A percentile compares a stretch with the other conserved stretches of the same genome.
Evolutionary conservation across 1,139 yeast genomes (phyloP).

Genomic region (Pichia sp.): DNA sequence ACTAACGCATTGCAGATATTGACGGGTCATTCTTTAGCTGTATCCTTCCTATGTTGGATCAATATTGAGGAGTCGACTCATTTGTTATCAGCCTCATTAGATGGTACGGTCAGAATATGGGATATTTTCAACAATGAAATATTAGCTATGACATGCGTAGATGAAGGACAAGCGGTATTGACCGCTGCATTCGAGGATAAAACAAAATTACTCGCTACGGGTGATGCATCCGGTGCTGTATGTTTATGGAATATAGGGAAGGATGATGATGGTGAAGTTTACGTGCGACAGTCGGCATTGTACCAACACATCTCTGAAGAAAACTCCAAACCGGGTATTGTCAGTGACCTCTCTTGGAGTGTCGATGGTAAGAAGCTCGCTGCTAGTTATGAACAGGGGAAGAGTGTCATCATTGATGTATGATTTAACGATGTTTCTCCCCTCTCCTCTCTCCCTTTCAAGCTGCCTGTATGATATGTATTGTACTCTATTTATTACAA

Average conservation of each 20-base stretch:
- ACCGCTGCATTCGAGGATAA: constrained; percentile 43
- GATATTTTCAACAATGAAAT: constrained; percentile 40
- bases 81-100: constrained; percentile 45
- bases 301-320: constrained; percentile 21
- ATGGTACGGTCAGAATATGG: constrained; percentile 69
- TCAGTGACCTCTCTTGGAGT: constrained; percentile 20
- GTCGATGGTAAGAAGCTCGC: constrained; percentile 16
- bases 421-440: too few species aligned
- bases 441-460: too few species aligned
- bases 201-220: constrained; percentile 48
- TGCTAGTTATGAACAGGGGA: constrained; percentile 17
- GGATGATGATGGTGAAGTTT: too few species aligned
- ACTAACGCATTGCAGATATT: constrained; percentile 38
- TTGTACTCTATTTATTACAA: too few species aligned
- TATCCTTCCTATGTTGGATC: constrained; percentile 51
- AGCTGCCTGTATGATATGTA: too few species aligned
- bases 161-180: constrained; percentile 46
- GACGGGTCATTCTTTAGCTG: constrained; percentile 49
- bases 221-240: constrained; percentile 55
- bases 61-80: constrained; percentile 23
- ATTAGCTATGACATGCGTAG: constrained; percentile 31
- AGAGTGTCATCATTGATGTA: constrained; percentile 20
- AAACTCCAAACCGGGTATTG: too few species aligned
- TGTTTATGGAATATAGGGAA: constrained; percentile 42
- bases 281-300: constrained; percentile 10